Percentiles rank a stretch among this genome's conserved stretches.
Evolutionary conservation across 1,284 basidiomycete species (phyloP).

Genomic region (Paramarasmius palmivorus): DNA sequence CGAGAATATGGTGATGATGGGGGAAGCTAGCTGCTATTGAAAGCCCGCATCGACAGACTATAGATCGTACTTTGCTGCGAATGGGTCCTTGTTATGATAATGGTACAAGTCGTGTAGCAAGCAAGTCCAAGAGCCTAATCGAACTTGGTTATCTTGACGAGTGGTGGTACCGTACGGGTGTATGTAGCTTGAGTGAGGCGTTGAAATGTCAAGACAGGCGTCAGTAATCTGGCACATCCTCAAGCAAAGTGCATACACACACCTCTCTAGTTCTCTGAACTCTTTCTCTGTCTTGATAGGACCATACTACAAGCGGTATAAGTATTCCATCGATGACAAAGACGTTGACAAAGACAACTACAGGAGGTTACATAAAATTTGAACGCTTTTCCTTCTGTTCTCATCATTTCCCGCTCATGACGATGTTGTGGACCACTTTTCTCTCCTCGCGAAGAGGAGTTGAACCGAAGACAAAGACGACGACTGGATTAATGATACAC

Average conservation of each 20-base stretch:
- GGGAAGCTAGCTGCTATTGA: conserved; percentile 4
- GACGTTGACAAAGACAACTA: conserved; percentile 30
- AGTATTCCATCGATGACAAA: conserved; percentile 31
- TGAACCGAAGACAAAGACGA: background rate
- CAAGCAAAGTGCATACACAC: too few species aligned
- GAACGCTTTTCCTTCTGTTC: conserved; percentile 2
- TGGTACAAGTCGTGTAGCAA: too few species aligned
- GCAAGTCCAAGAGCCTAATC: too few species aligned
- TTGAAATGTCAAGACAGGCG: background rate
- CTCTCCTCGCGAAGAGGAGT: conserved; percentile 14
- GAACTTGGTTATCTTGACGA: too few species aligned
- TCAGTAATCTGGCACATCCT: too few species aligned
- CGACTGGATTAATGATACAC: background rate
- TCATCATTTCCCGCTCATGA: background rate
- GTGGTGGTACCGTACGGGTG: too few species aligned
- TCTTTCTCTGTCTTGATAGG: too few species aligned
- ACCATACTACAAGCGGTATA: background rate
- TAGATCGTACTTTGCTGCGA: too few species aligned
- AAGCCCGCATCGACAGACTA: background rate
- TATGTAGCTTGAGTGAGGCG: too few species aligned
- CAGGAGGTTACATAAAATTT: conserved; percentile 27
- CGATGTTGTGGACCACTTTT: background rate
- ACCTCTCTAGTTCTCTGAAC: too few species aligned
- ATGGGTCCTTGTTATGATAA: too few species aligned
- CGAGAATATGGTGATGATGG: conserved; percentile 25